Evolutionary conservation across 1,284 basidiomycete genomes (phyloP).

Genomic region (Cystodermella granulosa): DNA sequence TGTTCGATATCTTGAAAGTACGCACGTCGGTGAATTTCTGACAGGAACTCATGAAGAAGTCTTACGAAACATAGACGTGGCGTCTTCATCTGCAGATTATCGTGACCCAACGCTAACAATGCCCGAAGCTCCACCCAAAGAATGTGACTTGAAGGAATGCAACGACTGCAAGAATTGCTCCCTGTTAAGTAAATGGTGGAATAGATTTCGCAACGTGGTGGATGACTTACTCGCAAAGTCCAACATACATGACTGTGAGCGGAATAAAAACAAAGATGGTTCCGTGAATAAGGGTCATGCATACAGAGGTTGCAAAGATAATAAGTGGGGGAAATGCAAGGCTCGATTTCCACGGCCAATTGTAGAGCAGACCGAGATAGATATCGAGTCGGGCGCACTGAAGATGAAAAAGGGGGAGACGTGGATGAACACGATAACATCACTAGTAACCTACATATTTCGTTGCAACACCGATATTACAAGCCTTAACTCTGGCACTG

Average conservation of each 20-base stretch:
- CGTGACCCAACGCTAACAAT: constrained; percentile 8
- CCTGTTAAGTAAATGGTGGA: background rate
- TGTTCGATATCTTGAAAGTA: constrained; percentile 18
- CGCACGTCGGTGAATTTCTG: constrained; percentile 14
- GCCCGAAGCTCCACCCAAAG: constrained; percentile 8
- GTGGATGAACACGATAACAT: constrained; percentile 33
- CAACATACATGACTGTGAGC: constrained; percentile 15
- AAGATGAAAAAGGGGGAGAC: constrained; percentile 32
- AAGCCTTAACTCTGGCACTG: constrained; percentile 33
- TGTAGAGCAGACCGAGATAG: constrained; percentile 15
- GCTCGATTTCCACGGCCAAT: constrained; percentile 26
- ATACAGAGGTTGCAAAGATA: too few relatives aligned
- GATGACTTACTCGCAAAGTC: constrained; percentile 15
- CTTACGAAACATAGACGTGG: constrained; percentile 3
- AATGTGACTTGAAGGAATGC: too few relatives aligned
- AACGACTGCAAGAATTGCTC: constrained; percentile 6
- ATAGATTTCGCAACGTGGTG: constrained; percentile 4
- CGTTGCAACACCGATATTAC: constrained; percentile 38
- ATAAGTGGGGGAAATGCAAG: constrained; percentile 24
- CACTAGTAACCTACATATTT: constrained; percentile 30
- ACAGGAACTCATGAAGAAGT: constrained; percentile 13
- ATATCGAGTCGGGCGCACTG: constrained; percentile 26
- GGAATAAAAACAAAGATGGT: background rate
- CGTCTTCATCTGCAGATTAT: background rate
- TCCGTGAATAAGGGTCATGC: too few relatives aligned